A percentile compares a stretch with the other conserved stretches of the same genome.
Evolutionary conservation across 257 asterid genomes (phyloP).

Genomic region (Nicotiana obtusifolia): DNA sequence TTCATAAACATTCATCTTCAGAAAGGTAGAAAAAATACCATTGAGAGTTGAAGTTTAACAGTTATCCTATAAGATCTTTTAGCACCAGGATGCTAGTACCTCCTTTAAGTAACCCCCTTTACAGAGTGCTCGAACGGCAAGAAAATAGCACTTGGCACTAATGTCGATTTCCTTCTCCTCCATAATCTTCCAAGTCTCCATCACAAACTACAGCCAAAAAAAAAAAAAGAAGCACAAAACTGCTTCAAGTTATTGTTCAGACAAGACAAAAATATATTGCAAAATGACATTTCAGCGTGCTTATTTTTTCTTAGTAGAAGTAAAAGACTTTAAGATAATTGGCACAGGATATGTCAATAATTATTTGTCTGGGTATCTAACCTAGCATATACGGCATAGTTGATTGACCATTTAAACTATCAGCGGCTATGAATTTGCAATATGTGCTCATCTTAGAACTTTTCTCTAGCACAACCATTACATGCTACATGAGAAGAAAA

Average conservation of each 20-base stretch:
- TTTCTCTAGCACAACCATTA: not conserved
- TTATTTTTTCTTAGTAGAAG: not conserved
- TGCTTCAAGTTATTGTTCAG: not conserved
- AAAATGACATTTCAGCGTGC: not conserved
- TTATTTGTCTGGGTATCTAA: not conserved
- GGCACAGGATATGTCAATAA: not conserved
- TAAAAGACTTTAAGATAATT: not conserved
- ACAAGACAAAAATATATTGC: not conserved
- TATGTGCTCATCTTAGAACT: not conserved
- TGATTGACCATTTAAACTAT: conserved; percentile 1
- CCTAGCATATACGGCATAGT: not conserved
- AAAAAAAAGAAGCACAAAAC: not conserved
- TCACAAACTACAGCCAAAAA: conserved; percentile 56
- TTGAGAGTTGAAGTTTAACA: not conserved
- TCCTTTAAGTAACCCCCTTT: conserved; percentile 75
- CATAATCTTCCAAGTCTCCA: conserved; percentile 74
- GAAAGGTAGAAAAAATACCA: not conserved
- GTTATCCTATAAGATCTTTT: not conserved
- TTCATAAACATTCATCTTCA: not conserved
- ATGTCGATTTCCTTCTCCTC: conserved; percentile 49
- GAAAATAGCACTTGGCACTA: conserved; percentile 44
- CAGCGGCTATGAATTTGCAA: not conserved
- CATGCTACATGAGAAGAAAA: not conserved
- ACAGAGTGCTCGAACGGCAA: conserved; percentile 60
- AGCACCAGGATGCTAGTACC: conserved; percentile 28